Base-by-base conservation (phyloP, 2,329 filamentous ascomycete genomes). In the Escovopsis sp. region DNA sequence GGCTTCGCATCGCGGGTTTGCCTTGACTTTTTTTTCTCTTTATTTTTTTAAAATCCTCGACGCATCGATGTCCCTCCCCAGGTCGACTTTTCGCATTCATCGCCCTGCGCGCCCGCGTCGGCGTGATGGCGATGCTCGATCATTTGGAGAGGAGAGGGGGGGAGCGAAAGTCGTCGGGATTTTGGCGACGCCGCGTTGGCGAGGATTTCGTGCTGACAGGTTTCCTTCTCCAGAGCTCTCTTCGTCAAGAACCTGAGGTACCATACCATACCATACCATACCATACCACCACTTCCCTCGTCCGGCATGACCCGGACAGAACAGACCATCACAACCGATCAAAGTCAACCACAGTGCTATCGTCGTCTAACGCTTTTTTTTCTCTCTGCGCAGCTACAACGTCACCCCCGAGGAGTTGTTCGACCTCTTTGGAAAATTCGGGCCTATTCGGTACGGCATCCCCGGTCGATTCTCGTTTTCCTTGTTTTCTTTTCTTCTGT, bases 221-320 rank as follows among this genome's bases (percentile, higher is more conserved):
- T 23, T 4, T 43, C 39, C 5, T 42, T n/a, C 39, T 51, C 49
- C 55, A 94, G 89, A 81, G 89, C 91, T 82, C 85, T 98, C 73
- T 96, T 96, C 78, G 89, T 96, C 60, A 96, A 96, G 85, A 96
- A 98, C 78, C 78, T 96, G 72, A 94, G 85, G 86, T 93, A 66
- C 32, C 40, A 36, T 37, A 2, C 34, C 8, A 34, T 11, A 26
- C 43, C 35, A 23, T 33, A 36, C 33, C 36, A 15, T 12, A 4
- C 23, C 6, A 34, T 26, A 18, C 39, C 33, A 28, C 39, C 26
- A 26, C 34, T 34, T 42, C 36, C 28, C 32, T 28, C 41, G 23
- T 23, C 18, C 33, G 33, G 33, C 10, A n/a, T 33, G 40, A 36
- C 33, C 8, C 28, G 15, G 37, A 42, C 26, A 15, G n/a, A 36